Conservation (phyloP, 371 early-diverging fungal species). For the Rhizomucor miehei region DNA sequence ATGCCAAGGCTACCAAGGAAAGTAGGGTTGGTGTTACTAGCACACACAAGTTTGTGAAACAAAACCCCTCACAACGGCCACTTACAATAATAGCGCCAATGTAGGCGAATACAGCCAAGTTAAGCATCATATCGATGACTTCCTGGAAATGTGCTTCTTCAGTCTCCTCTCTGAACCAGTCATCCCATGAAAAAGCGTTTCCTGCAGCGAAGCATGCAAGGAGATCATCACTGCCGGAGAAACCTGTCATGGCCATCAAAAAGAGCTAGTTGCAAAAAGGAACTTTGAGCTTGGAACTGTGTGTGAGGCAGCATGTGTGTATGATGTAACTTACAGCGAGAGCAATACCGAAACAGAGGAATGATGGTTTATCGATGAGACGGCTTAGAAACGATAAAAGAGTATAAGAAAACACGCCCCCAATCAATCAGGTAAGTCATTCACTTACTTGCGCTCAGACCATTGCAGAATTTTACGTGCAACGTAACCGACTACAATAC, state of each 20-base stretch:
- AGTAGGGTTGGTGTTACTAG: neutral
- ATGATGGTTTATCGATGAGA: constrained; percentile 90
- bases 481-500: constrained; percentile 74
- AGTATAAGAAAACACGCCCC: neutral
- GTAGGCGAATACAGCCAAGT: constrained; percentile 88
- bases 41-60: neutral
- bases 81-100: constrained; percentile 81
- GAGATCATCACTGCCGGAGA: constrained; percentile 84
- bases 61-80: neutral
- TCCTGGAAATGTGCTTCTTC: constrained; percentile 88
- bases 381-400: constrained; percentile 33
- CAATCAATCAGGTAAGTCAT: neutral
- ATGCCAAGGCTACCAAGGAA: constrained; percentile 63
- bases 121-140: constrained; percentile 87
- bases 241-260: constrained; percentile 74
- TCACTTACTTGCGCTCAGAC: constrained; percentile 62
- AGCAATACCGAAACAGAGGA: constrained; percentile 87
- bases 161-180: constrained; percentile 86
- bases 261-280: constrained; percentile 50
- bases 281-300: too few species aligned
- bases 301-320: neutral
- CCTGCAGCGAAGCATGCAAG: constrained; percentile 92
- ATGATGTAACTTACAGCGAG: constrained; percentile 63
- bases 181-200: constrained; percentile 86
- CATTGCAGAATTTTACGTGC: constrained; percentile 72